Evolutionary conservation across 768 basidiomycete genomes (phyloP).

Genomic region (Chiua virens): DNA sequence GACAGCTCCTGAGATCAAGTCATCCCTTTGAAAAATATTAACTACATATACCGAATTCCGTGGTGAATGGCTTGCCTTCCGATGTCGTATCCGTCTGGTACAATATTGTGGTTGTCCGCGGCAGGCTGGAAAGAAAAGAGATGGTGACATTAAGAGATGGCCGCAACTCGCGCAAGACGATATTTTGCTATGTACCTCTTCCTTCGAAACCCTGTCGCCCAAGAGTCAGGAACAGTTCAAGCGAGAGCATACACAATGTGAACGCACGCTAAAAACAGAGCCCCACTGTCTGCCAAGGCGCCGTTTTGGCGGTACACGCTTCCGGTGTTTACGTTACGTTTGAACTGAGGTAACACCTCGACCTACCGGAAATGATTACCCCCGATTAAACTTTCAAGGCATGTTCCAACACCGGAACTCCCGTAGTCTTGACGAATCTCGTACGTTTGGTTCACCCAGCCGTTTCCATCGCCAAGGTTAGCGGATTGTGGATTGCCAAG

Average conservation of each 20-base stretch:
- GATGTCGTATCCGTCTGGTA: slow-evolving; percentile 47
- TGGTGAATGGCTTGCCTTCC: slow-evolving; percentile 34
- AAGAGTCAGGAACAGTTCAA: neutral
- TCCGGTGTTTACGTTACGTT: neutral
- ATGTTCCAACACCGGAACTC: slow-evolving; percentile 36
- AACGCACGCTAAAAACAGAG: slow-evolving; percentile 58
- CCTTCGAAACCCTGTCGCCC: slow-evolving; percentile 43
- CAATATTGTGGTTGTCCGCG: slow-evolving; percentile 39
- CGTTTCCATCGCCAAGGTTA: slow-evolving; percentile 49
- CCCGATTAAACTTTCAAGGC: slow-evolving; percentile 42
- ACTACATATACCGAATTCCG: neutral
- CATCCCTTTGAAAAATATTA: slow-evolving; percentile 27
- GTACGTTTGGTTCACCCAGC: slow-evolving; percentile 41
- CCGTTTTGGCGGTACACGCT: slow-evolving; percentile 61
- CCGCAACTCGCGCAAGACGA: neutral
- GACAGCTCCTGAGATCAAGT: slow-evolving; percentile 38
- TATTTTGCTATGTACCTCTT: slow-evolving; percentile 31
- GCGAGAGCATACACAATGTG: neutral
- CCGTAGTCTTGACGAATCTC: slow-evolving; percentile 47
- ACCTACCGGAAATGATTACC: slow-evolving; percentile 48
- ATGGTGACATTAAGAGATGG: neutral
- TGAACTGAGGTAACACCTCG: neutral
- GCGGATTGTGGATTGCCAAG: slow-evolving; percentile 37
- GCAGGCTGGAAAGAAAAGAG: slow-evolving; percentile 21
- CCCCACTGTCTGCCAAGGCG: slow-evolving; percentile 42